Evolutionary conservation across 1,139 yeast genomes (phyloP).

Genomic region (Suhomyces choctaworum): DNA sequence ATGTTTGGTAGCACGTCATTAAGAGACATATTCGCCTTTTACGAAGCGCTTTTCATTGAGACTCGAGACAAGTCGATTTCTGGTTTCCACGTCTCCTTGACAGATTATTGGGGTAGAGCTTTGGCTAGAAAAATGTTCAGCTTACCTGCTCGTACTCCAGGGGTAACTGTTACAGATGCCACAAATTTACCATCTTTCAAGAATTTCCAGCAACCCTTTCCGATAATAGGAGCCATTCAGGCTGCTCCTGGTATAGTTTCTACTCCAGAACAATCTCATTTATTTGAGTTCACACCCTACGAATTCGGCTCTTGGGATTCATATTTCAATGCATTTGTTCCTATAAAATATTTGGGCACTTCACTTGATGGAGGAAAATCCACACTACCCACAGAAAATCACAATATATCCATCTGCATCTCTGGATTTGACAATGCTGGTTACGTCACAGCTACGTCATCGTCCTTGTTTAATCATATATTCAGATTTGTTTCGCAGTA

Average conservation of each 20-base stretch:
- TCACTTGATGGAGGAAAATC: conserved; percentile 33
- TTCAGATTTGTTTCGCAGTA: conserved; percentile 48
- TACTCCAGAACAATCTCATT: conserved; percentile 30
- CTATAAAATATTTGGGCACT: conserved; percentile 57
- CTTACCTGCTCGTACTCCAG: conserved; percentile 36
- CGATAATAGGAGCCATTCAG: conserved; percentile 40
- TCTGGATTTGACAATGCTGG: conserved; percentile 72
- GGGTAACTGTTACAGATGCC: conserved; percentile 36
- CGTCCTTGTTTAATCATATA: conserved; percentile 64
- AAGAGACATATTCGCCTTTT: conserved; percentile 41
- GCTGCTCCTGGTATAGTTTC: conserved; percentile 25
- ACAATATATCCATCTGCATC: conserved; percentile 43
- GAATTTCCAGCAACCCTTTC: conserved; percentile 41
- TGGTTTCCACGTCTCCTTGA: conserved; percentile 59
- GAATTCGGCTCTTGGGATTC: conserved; percentile 74
- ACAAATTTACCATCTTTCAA: conserved; percentile 30
- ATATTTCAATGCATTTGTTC: conserved; percentile 50
- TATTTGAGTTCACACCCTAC: conserved; percentile 60
- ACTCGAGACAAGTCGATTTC: conserved; percentile 49
- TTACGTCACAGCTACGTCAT: conserved; percentile 70
- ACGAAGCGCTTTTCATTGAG: conserved; percentile 53
- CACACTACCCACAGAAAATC: conserved; percentile 21
- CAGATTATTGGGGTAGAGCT: conserved; percentile 72
- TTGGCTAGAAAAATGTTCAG: conserved; percentile 50
- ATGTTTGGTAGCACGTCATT: too few species aligned